phyloP scores from a whole-genome alignment of 805 yeast genomes.

The Hanseniaspora nectarophila region DNA sequence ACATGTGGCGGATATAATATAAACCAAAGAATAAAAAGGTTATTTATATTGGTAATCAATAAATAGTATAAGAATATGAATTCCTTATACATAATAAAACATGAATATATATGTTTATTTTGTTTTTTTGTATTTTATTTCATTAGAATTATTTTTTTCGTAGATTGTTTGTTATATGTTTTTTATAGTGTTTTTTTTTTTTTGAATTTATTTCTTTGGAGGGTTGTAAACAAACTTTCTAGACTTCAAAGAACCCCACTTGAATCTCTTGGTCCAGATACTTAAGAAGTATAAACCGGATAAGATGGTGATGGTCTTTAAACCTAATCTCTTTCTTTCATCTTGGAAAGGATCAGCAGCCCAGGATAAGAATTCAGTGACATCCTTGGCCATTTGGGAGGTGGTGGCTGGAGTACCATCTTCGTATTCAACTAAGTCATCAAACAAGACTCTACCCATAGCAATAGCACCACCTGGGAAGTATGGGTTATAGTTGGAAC shows the following conservation, averaged over 20 bases:
- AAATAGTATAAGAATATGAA: not conserved
- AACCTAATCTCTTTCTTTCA: slow-evolving; percentile 92
- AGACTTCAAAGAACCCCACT: slow-evolving; percentile 92
- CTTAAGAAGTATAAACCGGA: slow-evolving; percentile 71
- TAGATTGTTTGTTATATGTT: not conserved
- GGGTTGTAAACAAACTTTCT: slow-evolving; percentile 89
- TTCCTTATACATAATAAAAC: not conserved
- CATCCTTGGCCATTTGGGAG: slow-evolving; percentile 99
- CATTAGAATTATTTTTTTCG: not conserved
- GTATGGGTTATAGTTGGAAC: slow-evolving; percentile 96
- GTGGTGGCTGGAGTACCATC: slow-evolving; percentile 98
- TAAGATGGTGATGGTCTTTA: slow-evolving; percentile 74
- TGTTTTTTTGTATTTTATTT: no score
- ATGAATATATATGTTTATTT: not conserved
- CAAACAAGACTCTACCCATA: slow-evolving; percentile 96
- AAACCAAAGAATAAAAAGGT: no score
- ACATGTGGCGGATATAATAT: no score
- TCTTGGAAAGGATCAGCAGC: slow-evolving; percentile 97
- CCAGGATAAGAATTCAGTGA: slow-evolving; percentile 91
- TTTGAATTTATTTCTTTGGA: slow-evolving; percentile 54
- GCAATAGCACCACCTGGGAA: slow-evolving; percentile 99
- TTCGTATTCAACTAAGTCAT: slow-evolving; percentile 94
- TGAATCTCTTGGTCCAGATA: slow-evolving; percentile 91
- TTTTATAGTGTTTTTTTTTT: not conserved
- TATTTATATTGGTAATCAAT: not conserved